Percentiles rank a stretch among this genome's conserved stretches.
phyloP scores from a whole-genome alignment of 371 early-diverging fungal species.

The Zychaea mexicana region DNA sequence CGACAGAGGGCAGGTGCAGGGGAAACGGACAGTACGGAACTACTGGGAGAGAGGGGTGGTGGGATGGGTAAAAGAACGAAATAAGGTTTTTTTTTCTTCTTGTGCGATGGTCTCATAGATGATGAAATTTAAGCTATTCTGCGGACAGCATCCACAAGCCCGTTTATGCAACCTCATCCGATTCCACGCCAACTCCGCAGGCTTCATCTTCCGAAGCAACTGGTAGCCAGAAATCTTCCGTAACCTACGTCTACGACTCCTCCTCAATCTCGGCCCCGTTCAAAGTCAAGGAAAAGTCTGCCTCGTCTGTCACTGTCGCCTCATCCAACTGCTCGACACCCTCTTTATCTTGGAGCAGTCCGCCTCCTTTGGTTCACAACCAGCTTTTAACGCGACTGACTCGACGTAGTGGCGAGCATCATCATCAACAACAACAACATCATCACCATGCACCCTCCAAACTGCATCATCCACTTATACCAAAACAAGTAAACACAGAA shows the following conservation, averaged over 20 bases:
- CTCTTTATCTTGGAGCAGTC: slow-evolving; percentile 37
- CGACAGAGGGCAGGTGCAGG: neutral
- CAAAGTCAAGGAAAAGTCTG: slow-evolving; percentile 41
- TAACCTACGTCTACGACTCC: slow-evolving; percentile 39
- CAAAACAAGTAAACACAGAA: neutral
- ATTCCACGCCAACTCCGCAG: slow-evolving; percentile 21
- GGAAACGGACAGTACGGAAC: too few relatives aligned
- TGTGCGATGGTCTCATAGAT: neutral
- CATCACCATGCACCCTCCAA: neutral
- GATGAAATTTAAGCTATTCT: slow-evolving; percentile 9
- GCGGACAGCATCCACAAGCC: neutral
- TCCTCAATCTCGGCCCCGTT: slow-evolving; percentile 37
- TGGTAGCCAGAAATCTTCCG: slow-evolving; percentile 32
- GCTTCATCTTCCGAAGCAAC: slow-evolving; percentile 22
- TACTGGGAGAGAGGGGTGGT: neutral
- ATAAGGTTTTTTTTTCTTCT: neutral
- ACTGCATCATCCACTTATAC: neutral
- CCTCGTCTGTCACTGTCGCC: slow-evolving; percentile 35
- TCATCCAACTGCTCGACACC: slow-evolving; percentile 27
- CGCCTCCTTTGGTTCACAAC: slow-evolving; percentile 21
- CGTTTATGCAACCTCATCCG: slow-evolving; percentile 13
- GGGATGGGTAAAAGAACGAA: neutral
- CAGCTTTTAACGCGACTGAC: slow-evolving; percentile 16
- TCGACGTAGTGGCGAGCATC: slow-evolving; percentile 8
- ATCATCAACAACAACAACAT: neutral